Percentiles rank a stretch among this genome's conserved stretches.
phyloP scores from a whole-genome alignment of 1,284 basidiomycete genomes.

The Microbotryum saponariae region DNA sequence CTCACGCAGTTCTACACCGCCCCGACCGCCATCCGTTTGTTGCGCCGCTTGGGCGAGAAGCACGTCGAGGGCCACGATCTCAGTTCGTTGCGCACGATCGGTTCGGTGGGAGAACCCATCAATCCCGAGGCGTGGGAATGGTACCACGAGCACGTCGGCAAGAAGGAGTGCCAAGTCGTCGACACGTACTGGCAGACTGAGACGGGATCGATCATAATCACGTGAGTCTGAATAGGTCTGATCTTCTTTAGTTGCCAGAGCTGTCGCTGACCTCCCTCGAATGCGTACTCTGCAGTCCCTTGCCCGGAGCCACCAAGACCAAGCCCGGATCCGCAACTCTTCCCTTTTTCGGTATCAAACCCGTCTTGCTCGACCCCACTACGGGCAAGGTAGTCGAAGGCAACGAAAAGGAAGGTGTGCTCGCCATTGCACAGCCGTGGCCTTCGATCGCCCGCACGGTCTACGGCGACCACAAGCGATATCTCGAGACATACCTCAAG shows the following conservation, averaged over 20 bases:
- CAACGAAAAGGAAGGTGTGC: constrained; percentile 81
- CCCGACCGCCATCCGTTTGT: constrained; percentile 76
- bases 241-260: too few relatives aligned
- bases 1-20: constrained; percentile 65
- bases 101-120: constrained; percentile 94
- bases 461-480: constrained; percentile 82
- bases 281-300: constrained; percentile 46
- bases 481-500: constrained; percentile 88
- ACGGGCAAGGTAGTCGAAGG: constrained; percentile 56
- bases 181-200: constrained; percentile 82
- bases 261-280: background rate
- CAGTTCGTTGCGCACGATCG: constrained; percentile 73
- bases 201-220: constrained; percentile 90
- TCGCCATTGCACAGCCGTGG: constrained; percentile 82
- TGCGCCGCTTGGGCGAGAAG: constrained; percentile 79
- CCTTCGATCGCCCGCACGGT: constrained; percentile 94
- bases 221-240: constrained; percentile 39
- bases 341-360: constrained; percentile 93
- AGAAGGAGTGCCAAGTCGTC: constrained; percentile 82
- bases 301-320: constrained; percentile 89
- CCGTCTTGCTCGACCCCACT: constrained; percentile 76
- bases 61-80: constrained; percentile 82
- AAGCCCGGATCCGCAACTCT: constrained; percentile 96
- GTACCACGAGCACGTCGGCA: constrained; percentile 93
- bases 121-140: constrained; percentile 99